Conservation (phyloP, 2,329 filamentous ascomycete genomes). For the Rhynchosporium graminicola region DNA sequence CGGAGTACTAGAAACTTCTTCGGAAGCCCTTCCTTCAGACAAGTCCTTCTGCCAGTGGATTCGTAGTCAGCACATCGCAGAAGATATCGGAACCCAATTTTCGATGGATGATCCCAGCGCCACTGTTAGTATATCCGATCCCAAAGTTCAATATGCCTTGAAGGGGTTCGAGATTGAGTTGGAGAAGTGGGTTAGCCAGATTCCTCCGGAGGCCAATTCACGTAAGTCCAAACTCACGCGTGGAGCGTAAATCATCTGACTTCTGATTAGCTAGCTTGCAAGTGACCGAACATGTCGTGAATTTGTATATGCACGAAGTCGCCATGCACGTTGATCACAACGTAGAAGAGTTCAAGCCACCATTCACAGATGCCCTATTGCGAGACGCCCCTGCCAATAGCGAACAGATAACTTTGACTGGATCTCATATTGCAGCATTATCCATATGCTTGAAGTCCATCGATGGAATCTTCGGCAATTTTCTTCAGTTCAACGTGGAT, state of each 20-base stretch:
- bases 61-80: constrained; percentile 50
- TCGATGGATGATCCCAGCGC: constrained; percentile 48
- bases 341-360: constrained; percentile 51
- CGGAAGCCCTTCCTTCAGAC: constrained; percentile 46
- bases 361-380: constrained; percentile 38
- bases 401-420: constrained; percentile 30
- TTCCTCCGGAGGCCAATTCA: constrained; percentile 43
- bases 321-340: constrained; percentile 58
- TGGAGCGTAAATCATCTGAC: constrained; percentile 18
- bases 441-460: constrained; percentile 54
- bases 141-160: constrained; percentile 54
- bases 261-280: constrained; percentile 46
- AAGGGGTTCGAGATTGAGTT: constrained; percentile 57
- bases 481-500: constrained; percentile 49
- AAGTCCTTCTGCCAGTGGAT: constrained; percentile 46
- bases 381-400: constrained; percentile 22
- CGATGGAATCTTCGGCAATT: constrained; percentile 54
- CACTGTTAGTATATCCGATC: constrained; percentile 53
- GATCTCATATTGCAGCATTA: constrained; percentile 52
- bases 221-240: constrained; percentile 33
- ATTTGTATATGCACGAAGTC: constrained; percentile 61
- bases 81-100: constrained; percentile 57
- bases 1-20: constrained; percentile 45
- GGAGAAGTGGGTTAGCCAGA: constrained; percentile 47
- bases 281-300: constrained; percentile 54